A percentile compares a stretch with the other conserved stretches of the same genome.
Conservation (phyloP, 1,284 basidiomycete genomes). For the Somion occarium region DNA sequence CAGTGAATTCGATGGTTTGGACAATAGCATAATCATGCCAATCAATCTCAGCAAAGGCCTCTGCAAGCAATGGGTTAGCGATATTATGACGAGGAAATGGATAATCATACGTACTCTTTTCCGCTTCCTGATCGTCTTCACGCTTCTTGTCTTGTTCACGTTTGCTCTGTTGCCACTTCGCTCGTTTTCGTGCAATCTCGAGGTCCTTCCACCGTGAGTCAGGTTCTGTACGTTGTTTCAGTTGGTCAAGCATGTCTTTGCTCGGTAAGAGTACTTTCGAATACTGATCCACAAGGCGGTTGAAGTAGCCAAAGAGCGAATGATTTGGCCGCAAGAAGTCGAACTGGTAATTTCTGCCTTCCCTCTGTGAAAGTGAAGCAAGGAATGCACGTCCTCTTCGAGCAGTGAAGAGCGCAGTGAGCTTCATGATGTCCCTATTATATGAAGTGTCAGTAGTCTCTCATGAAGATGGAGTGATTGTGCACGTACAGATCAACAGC, state of each 20-base stretch:
- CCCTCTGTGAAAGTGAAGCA: conserved; percentile 77
- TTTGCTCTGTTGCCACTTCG: conserved; percentile 85
- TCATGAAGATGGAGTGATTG: conserved; percentile 3
- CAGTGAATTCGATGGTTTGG: conserved; percentile 97
- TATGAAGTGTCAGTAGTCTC: conserved; percentile 14
- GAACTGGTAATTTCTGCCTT: conserved; percentile 96
- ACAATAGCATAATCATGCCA: conserved; percentile 99
- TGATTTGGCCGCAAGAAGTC: conserved; percentile 96
- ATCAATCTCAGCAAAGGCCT: conserved; percentile 94
- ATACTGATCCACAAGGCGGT: conserved; percentile 96
- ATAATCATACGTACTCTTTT: conserved; percentile 54
- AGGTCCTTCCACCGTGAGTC: conserved; percentile 74
- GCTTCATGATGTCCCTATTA: conserved; percentile 80
- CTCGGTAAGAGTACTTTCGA: conserved; percentile 85
- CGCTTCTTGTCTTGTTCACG: conserved; percentile 83
- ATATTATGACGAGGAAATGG: conserved; percentile 4
- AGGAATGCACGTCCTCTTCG: conserved; percentile 88
- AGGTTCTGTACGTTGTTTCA: conserved; percentile 60
- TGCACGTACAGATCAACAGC: conserved; percentile 82
- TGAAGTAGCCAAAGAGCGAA: conserved; percentile 96
- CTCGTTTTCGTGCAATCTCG: conserved; percentile 73
- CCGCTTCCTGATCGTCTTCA: conserved; percentile 87
- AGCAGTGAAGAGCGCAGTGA: conserved; percentile 95
- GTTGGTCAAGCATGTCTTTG: conserved; percentile 65
- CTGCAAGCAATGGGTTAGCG: conserved; percentile 32